phyloP scores from a whole-genome alignment of 371 early-diverging fungal species.

The Umbelopsis sp. region DNA sequence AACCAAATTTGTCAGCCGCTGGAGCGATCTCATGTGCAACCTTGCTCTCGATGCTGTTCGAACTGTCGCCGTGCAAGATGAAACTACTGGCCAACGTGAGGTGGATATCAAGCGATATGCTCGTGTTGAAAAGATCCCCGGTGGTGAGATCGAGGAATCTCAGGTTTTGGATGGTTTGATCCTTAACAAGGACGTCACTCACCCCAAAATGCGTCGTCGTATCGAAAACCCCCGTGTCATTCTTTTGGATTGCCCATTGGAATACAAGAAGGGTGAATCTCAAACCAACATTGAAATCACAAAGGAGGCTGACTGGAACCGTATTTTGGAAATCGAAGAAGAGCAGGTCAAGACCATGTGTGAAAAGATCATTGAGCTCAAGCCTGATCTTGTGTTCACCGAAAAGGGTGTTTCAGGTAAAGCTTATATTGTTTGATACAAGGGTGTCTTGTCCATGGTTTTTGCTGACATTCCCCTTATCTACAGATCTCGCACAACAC shows the following conservation, averaged over 20 bases:
- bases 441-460: neutral
- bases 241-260: slow-evolving; percentile 98
- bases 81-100: slow-evolving; percentile 74
- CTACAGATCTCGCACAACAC: slow-evolving; percentile 93
- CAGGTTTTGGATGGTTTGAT: slow-evolving; percentile 98
- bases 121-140: slow-evolving; percentile 98
- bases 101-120: slow-evolving; percentile 99
- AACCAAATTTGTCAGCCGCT: slow-evolving; percentile 96
- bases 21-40: slow-evolving; percentile 97
- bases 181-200: slow-evolving; percentile 99
- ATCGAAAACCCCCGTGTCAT: slow-evolving; percentile 99
- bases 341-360: slow-evolving; percentile 98
- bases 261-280: slow-evolving; percentile 99
- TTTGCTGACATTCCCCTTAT: neutral
- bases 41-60: slow-evolving; percentile 97
- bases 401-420: slow-evolving; percentile 98
- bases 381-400: slow-evolving; percentile 99
- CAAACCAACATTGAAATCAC: slow-evolving; percentile 99
- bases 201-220: slow-evolving; percentile 98
- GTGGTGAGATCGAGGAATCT: slow-evolving; percentile 96
- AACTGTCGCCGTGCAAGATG: slow-evolving; percentile 80
- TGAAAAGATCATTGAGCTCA: slow-evolving; percentile 93
- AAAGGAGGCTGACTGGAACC: slow-evolving; percentile 96
- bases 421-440: slow-evolving; percentile 12
- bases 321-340: slow-evolving; percentile 99